Conservation (phyloP, 352 stramenopile species). For the Phytophthora ramorum region DNA sequence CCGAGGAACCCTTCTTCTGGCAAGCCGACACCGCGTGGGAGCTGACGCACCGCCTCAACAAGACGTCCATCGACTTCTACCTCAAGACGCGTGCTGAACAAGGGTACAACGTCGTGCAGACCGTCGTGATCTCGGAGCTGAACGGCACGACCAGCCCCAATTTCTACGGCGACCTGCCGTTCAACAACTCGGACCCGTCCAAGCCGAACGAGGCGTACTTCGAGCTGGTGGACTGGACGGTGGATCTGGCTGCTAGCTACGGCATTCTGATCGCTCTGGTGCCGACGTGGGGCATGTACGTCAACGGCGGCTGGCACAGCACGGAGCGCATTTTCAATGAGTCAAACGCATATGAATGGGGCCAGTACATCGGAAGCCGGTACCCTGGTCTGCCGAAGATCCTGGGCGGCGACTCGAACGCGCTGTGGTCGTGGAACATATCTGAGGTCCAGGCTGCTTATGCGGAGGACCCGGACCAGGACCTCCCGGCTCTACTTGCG, state of each 20-base stretch:
- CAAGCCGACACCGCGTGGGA: conserved; percentile 38
- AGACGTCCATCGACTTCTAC: conserved; percentile 40
- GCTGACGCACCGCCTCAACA: conserved; percentile 32
- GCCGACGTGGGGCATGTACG: conserved; percentile 24
- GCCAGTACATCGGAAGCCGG: conserved; percentile 24
- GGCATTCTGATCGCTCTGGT: conserved; percentile 29
- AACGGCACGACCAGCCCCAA: conserved; percentile 33
- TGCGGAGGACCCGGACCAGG: neutral
- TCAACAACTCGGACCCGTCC: conserved; percentile 33
- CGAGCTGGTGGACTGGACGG: conserved; percentile 29
- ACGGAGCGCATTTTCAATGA: conserved; percentile 28
- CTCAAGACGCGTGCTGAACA: conserved; percentile 33
- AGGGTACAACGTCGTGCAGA: conserved; percentile 38
- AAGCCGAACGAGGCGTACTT: conserved; percentile 39
- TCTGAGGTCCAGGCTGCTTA: conserved; percentile 5
- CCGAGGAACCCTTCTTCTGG: conserved; percentile 28
- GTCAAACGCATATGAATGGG: conserved; percentile 27
- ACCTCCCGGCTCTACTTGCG: too few relatives aligned
- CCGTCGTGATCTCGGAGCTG: conserved; percentile 31
- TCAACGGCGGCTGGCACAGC: conserved; percentile 31
- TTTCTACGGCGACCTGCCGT: conserved; percentile 37
- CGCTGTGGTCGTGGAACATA: conserved; percentile 17
- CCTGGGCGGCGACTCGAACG: conserved; percentile 29
- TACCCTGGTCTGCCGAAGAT: conserved; percentile 35
- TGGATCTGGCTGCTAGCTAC: conserved; percentile 30